Conservation (phyloP, 441 rosid genomes). For the Manihot esculenta region DNA sequence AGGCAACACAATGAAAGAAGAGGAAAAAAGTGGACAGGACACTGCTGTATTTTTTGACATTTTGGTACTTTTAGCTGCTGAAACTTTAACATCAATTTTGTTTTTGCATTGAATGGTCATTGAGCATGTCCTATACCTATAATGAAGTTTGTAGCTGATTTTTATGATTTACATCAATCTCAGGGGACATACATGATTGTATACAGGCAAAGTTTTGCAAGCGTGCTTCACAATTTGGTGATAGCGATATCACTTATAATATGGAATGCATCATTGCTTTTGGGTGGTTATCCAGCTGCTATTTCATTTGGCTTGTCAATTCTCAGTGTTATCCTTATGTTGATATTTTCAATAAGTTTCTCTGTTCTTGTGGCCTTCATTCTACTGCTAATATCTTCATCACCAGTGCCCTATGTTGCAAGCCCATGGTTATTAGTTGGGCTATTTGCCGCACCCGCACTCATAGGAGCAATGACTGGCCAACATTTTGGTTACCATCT, state of each 20-base stretch:
- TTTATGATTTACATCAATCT: slow-evolving; percentile 30
- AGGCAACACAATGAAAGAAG: slow-evolving; percentile 36
- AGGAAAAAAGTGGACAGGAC: slow-evolving; percentile 36
- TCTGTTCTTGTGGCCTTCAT: slow-evolving; percentile 63
- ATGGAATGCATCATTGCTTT: slow-evolving; percentile 73
- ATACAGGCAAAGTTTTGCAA: slow-evolving; percentile 67
- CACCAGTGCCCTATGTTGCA: slow-evolving; percentile 81
- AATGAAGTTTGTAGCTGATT: slow-evolving; percentile 18
- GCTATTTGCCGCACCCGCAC: slow-evolving; percentile 85
- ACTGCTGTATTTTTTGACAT: slow-evolving; percentile 72
- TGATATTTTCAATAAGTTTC: slow-evolving; percentile 75
- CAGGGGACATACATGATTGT: slow-evolving; percentile 89
- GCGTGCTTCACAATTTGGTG: slow-evolving; percentile 78
- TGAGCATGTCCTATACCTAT: too few species aligned
- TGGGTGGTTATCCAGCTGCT: slow-evolving; percentile 86
- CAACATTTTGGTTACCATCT: slow-evolving; percentile 73
- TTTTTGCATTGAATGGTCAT: slow-evolving; percentile 10
- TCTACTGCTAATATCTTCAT: slow-evolving; percentile 66
- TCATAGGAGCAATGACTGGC: slow-evolving; percentile 87
- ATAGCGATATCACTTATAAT: slow-evolving; percentile 79
- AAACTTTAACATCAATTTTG: slow-evolving; percentile 21
- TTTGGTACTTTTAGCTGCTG: slow-evolving; percentile 51
- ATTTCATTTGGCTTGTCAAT: slow-evolving; percentile 65
- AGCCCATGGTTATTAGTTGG: slow-evolving; percentile 81
- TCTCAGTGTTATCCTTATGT: slow-evolving; percentile 63